Percentiles rank a stretch among this genome's conserved stretches.
Conservation (phyloP, 805 yeast species). For the Ogataea trehaloabstinens region DNA sequence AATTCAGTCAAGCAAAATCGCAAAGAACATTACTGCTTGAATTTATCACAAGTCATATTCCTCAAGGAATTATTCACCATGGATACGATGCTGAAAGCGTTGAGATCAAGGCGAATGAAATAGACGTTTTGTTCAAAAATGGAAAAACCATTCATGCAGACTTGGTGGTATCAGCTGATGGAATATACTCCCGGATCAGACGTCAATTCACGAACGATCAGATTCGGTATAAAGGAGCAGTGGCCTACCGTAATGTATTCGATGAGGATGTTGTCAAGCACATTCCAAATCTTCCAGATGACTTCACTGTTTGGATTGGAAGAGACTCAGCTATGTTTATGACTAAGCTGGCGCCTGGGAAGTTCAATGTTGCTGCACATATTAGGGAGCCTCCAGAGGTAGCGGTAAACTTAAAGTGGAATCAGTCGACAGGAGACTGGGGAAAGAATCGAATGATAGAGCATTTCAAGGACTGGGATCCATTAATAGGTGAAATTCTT, state of each 20-base stretch:
- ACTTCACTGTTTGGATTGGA: slow-evolving; percentile 6
- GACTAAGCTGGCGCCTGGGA: neutral
- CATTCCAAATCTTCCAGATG: slow-evolving; percentile 8
- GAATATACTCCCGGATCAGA: slow-evolving; percentile 13
- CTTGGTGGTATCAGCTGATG: slow-evolving; percentile 13
- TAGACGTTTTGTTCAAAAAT: neutral
- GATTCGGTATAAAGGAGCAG: slow-evolving; percentile 10
- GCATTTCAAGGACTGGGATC: slow-evolving; percentile 3
- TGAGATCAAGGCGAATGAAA: neutral
- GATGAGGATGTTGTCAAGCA: slow-evolving; percentile 3
- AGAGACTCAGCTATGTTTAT: slow-evolving; percentile 2
- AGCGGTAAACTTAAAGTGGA: neutral
- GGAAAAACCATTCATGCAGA: slow-evolving; percentile 7
- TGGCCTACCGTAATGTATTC: slow-evolving; percentile 13
- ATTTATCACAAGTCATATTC: slow-evolving; percentile 3
- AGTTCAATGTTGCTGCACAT: slow-evolving; percentile 1
- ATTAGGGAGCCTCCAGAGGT: neutral
- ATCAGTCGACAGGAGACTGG: slow-evolving; percentile 1
- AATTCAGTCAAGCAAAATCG: slow-evolving; percentile 1
- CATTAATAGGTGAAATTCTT: neutral
- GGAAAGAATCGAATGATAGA: slow-evolving; percentile 1
- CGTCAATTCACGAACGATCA: slow-evolving; percentile 7
- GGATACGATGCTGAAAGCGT: slow-evolving; percentile 3
- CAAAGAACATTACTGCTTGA: neutral
- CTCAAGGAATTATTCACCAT: slow-evolving; percentile 7